Evolutionary conservation across 2,329 filamentous ascomycete genomes (phyloP), one percentile per base, ranked within the genome.

Genomic region (Coniochaeta hoffmannii): DNA sequence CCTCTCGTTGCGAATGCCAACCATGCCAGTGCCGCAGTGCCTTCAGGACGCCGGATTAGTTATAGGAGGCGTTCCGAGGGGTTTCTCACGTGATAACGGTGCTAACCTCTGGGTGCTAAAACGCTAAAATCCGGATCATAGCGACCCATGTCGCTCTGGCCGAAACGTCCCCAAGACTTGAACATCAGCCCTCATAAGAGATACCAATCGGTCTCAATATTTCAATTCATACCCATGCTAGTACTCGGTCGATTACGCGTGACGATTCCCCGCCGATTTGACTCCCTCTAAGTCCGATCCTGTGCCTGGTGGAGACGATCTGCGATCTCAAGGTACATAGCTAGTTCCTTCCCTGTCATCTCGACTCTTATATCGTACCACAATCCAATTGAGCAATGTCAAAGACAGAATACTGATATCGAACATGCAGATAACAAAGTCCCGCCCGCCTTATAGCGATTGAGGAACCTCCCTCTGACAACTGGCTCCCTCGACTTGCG

Each of bases 251-350:
- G 26, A 28, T 46, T 19, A 46, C 26, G 26, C 15, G 26, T 46
- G 24, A 11, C 49, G 32, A 55, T n/a, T 57, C 32, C 26, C 9
- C 15, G 10, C 12, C 41, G 41, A 28, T 10, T 28, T 9, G 24
- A 46, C 11, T 15, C 41, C 12, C 22, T 19, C 4, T n/a, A 46
- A 46, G 41, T 28, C 41, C 41, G 7, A 46, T 46, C 24, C 19
- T 28, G 22, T 46, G 14, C 22, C 53, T 38, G 15, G 34, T 50
- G 53, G 31, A 28, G 36, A 34, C 44, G 53, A 50, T 55, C 50
- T 55, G 53, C 31, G 12, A 50, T 38, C 26, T 31, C 41, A 24
- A 55, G 53, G 53, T 55, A 55, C 53, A 55, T 36, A 15, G n/a
- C 41, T 4, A 26, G 22, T 26, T 15, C 44, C 38, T n/a, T 50